These are phyloP conservation scores for Pythium aquatile DNA, from an alignment of 352 stramenopile genomes.

Conservation along the genomic window DNA sequence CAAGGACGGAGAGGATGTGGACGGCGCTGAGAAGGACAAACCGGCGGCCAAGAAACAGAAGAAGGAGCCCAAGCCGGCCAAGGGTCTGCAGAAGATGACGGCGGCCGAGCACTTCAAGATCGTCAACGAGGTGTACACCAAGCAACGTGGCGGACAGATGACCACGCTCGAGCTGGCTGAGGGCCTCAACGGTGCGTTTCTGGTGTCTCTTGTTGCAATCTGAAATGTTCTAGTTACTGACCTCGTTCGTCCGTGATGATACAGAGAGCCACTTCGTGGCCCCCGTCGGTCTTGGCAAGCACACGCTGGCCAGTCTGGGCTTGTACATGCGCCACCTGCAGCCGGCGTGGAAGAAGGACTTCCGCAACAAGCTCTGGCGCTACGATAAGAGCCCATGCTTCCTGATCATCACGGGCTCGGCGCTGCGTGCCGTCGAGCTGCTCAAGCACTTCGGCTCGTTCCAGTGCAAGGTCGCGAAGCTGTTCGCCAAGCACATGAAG, in stretches of 20 bases:
- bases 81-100: constrained; percentile 81
- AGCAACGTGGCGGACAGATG: constrained; percentile 74
- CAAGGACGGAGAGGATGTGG: constrained; percentile 12
- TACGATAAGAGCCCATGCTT: constrained; percentile 90
- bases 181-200: constrained; percentile 59
- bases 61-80: constrained; percentile 43
- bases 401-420: constrained; percentile 91
- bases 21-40: constrained; percentile 12
- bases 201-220: background rate
- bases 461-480: constrained; percentile 92
- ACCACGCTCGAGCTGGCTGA: constrained; percentile 81
- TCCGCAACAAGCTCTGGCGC: constrained; percentile 69
- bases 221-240: background rate
- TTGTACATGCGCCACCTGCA: constrained; percentile 75
- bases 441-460: constrained; percentile 88
- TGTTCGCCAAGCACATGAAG: constrained; percentile 96
- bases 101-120: constrained; percentile 76
- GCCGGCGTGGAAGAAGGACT: constrained; percentile 75
- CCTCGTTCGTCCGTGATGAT: background rate
- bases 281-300: constrained; percentile 68
- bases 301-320: constrained; percentile 69
- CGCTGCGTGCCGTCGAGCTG: constrained; percentile 89
- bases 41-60: constrained; percentile 58
- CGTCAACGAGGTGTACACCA: constrained; percentile 75
- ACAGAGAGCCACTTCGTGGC: constrained; percentile 68